Percentiles rank a stretch among this genome's conserved stretches.
Evolutionary conservation across 2,329 filamentous ascomycete genomes (phyloP).

Genomic region (Diaporthe sp.): DNA sequence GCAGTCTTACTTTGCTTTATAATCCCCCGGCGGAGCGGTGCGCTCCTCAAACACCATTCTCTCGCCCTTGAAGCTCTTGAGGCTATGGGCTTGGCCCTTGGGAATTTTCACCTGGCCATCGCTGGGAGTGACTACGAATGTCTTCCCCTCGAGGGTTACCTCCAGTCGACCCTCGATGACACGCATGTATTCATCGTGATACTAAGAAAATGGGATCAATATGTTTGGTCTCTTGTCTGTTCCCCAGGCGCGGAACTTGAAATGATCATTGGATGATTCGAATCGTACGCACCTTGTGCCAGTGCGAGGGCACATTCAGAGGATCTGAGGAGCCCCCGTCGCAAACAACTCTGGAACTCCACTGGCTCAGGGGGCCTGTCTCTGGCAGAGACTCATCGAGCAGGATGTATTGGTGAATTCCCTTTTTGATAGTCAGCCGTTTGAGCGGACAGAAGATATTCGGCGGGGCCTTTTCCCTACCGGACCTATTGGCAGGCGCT

Average conservation of each 20-base stretch:
- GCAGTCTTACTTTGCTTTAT: constrained; percentile 24
- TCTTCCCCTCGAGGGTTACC: neutral
- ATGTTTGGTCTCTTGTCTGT: neutral
- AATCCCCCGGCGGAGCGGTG: constrained; percentile 26
- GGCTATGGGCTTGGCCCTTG: neutral
- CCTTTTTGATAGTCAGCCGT: neutral
- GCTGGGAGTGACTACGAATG: neutral
- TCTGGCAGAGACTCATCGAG: neutral
- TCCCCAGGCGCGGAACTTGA: neutral
- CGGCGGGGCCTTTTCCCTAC: neutral
- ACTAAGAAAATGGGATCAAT: neutral
- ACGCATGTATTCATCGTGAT: constrained; percentile 1
- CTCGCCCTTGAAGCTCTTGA: constrained; percentile 22
- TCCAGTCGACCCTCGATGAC: neutral
- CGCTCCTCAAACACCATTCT: constrained; percentile 9
- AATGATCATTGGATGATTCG: neutral
- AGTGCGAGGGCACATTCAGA: neutral
- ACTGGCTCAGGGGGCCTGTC: neutral
- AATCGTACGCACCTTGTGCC: neutral
- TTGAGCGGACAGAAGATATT: neutral
- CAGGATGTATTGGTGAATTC: neutral
- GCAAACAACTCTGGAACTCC: neutral
- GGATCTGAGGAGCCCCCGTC: neutral
- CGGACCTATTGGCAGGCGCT: constrained; percentile 1
- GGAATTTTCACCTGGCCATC: neutral